Conservation (phyloP, 2,329 filamentous ascomycete species). For the Tympanopsis confertula region DNA sequence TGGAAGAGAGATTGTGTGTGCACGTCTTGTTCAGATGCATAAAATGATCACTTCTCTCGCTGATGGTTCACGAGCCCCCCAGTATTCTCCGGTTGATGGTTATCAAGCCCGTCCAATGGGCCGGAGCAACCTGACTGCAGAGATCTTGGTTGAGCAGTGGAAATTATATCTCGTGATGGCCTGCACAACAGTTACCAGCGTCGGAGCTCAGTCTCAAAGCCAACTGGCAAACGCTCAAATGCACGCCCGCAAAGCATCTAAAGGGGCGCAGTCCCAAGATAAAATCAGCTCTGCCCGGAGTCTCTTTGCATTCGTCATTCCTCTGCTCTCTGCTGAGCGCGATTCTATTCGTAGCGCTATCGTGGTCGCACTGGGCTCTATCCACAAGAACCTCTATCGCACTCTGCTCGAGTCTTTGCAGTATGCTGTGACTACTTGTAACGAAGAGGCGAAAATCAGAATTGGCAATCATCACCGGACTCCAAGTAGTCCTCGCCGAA, state of each 20-base stretch:
- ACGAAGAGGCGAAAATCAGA: conserved; percentile 75
- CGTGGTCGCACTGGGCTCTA: conserved; percentile 82
- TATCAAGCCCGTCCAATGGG: conserved; percentile 18
- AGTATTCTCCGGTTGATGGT: conserved; percentile 48
- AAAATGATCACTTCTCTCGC: conserved; percentile 69
- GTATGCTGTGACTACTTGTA: conserved; percentile 73
- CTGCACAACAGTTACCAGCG: conserved; percentile 83
- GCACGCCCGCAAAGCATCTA: conserved; percentile 73
- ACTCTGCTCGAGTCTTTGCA: conserved; percentile 83
- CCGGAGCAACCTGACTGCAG: conserved; percentile 31
- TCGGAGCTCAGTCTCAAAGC: conserved; percentile 52
- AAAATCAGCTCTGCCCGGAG: conserved; percentile 81
- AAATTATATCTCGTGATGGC: conserved; percentile 95
- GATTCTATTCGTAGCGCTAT: conserved; percentile 78
- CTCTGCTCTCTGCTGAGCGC: conserved; percentile 70
- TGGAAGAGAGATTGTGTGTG: conserved; percentile 83
- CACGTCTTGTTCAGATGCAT: conserved; percentile 86
- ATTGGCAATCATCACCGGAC: conserved; percentile 65
- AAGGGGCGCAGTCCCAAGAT: conserved; percentile 36
- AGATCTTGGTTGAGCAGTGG: conserved; percentile 91
- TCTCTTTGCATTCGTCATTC: conserved; percentile 84
- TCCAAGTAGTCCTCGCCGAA: conserved; percentile 70
- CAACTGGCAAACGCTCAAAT: conserved; percentile 46
- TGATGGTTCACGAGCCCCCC: conserved; percentile 55
- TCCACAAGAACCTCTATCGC: conserved; percentile 87